These are phyloP conservation scores for Saturnispora dispora DNA, from an alignment of 805 yeast species.

Conservation along the genomic window DNA sequence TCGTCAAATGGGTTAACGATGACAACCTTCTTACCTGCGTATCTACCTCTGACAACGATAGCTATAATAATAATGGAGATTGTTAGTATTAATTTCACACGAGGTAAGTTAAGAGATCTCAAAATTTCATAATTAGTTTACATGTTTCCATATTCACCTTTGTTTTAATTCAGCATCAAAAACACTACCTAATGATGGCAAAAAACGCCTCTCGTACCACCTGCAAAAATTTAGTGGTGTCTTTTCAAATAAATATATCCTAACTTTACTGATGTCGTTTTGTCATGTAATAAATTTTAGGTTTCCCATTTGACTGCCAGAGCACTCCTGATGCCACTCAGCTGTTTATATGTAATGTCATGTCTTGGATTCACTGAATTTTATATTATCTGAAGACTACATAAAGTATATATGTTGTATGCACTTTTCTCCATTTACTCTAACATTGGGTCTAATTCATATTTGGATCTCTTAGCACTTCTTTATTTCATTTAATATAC, in stretches of 20 bases:
- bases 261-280: too few relatives aligned
- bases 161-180: too few relatives aligned
- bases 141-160: neutral
- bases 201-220: too few relatives aligned
- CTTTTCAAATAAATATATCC: too few relatives aligned
- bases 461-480: neutral
- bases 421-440: too few relatives aligned
- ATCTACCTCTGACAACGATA: constrained; percentile 99
- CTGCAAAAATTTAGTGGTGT: too few relatives aligned
- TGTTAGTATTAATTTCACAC: neutral
- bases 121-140: neutral
- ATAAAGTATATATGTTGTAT: too few relatives aligned
- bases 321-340: neutral
- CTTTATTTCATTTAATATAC: constrained; percentile 29
- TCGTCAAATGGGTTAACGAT: constrained; percentile 97
- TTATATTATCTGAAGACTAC: neutral
- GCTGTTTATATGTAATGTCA: too few relatives aligned
- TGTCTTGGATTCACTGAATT: neutral
- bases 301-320: neutral
- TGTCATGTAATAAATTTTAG: neutral
- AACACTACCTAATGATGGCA: too few relatives aligned
- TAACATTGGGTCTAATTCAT: neutral
- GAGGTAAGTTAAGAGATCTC: neutral
- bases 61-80: constrained; percentile 37
- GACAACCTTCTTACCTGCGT: constrained; percentile 99